Evolutionary conservation across 495 filamentous ascomycete genomes (phyloP), one percentile per base, ranked within the genome.

Genomic region (Penicillium psychrofluorescens): DNA sequence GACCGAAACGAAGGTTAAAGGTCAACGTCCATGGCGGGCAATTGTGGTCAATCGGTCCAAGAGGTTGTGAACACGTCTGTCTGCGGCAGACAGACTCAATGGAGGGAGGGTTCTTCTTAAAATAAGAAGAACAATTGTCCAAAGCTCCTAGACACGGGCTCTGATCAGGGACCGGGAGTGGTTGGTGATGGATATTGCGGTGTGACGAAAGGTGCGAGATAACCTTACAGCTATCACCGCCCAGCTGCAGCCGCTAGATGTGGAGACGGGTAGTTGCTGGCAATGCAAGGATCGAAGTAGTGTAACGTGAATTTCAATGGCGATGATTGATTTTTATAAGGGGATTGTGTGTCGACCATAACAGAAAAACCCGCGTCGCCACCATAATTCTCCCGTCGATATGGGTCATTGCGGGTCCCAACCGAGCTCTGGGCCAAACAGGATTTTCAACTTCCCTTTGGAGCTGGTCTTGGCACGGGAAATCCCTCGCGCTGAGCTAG

Each of bases 21-120:
- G 49, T 58, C 42, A 57, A 66, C 53, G 55, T 61, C 56, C 66
- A 70, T 70, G 14, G 49, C 63, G 62, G 45, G 40, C 35, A 36
- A 16, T 36, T 40, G 44, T 51, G 36, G 45, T 49, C 44, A 54
- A 56, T 42, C 22, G 39, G 40, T 44, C 44, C 38, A 53, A 46
- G 49, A 22, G 22, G 6, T 3, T 3, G 22, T 22, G 4, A 22
- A 22, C 2, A 22, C 22, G 22, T 22, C 22, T 22, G 22, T 22
- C 22, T 22, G 22, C 22, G 22, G 22, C 22, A 22, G 22, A 22
- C 22, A 22, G 22, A 22, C 22, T 22, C 22, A 22, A 22, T 22
- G 22, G 22, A 22, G 4, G 6, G 22, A 6, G 22, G 36, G 28
- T 16, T 31, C 29, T 44, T 39, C 22, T 38, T 29, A 38, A 38